Conservation (phyloP, 169 alveolate genomes). For the Plasmodium billcollinsi region DNA sequence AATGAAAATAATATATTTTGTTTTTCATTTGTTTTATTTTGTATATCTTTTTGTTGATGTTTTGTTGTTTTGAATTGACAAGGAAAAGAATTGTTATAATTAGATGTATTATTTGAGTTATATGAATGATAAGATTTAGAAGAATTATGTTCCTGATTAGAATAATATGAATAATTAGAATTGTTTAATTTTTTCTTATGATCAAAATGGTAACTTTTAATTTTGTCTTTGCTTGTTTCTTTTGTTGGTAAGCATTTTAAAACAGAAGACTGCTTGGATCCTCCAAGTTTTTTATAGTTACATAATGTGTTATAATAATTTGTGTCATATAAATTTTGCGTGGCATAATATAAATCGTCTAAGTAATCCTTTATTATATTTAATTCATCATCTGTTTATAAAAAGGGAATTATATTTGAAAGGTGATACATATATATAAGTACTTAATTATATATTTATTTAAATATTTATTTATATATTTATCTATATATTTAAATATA, state of each 20-base stretch:
- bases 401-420: neutral
- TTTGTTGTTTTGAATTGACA: too few relatives aligned
- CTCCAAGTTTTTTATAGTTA: neutral
- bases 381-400: conserved; percentile 19
- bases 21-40: too few relatives aligned
- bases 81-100: too few relatives aligned
- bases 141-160: too few relatives aligned
- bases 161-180: neutral
- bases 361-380: conserved; percentile 22
- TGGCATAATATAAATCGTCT: conserved; percentile 8
- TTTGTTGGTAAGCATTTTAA: conserved; percentile 18
- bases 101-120: too few relatives aligned
- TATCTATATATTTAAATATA: too few relatives aligned
- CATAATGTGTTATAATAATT: conserved; percentile 41
- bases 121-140: too few relatives aligned
- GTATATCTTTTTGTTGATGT: too few relatives aligned
- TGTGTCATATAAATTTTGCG: conserved; percentile 30
- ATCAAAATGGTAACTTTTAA: conserved; percentile 15
- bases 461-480: too few relatives aligned
- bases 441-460: neutral
- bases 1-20: too few relatives aligned
- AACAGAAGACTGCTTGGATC: neutral
- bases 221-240: conserved; percentile 4
- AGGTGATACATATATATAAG: neutral
- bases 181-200: neutral